Conservation (phyloP, 1,284 basidiomycete genomes). For the Coniferiporia sulphurascens region DNA sequence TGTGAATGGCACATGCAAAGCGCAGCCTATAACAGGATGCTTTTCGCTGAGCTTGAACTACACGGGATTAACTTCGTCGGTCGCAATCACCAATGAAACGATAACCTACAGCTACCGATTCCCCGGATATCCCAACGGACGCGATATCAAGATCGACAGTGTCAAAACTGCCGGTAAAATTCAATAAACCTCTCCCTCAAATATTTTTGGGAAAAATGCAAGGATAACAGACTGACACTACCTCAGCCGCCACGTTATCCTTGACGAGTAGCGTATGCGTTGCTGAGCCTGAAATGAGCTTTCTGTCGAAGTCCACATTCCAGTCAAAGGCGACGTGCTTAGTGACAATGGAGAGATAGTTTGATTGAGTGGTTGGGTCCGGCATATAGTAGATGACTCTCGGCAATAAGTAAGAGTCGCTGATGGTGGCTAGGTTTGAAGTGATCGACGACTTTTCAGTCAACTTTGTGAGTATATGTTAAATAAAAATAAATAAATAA, state of each 20-base stretch:
- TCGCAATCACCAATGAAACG: slow-evolving; percentile 6
- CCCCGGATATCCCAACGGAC: slow-evolving; percentile 45
- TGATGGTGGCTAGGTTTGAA: too few relatives aligned
- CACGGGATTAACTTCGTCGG: slow-evolving; percentile 5
- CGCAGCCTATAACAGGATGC: slow-evolving; percentile 70
- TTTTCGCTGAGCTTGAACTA: slow-evolving; percentile 51
- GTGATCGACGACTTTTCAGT: too few relatives aligned
- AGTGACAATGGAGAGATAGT: slow-evolving; percentile 68
- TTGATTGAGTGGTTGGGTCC: slow-evolving; percentile 78
- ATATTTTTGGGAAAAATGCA: slow-evolving; percentile 6
- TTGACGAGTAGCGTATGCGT: slow-evolving; percentile 61
- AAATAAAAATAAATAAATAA: too few relatives aligned
- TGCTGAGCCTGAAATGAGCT: slow-evolving; percentile 70
- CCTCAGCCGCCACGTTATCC: slow-evolving; percentile 55
- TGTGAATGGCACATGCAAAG: slow-evolving; percentile 52
- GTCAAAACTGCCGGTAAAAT: slow-evolving; percentile 60
- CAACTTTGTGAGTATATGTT: too few relatives aligned
- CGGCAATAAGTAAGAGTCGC: too few relatives aligned
- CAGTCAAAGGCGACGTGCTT: slow-evolving; percentile 77
- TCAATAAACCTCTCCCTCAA: not conserved
- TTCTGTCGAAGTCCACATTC: slow-evolving; percentile 72
- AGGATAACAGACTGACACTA: slow-evolving; percentile 46
- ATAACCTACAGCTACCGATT: slow-evolving; percentile 39
- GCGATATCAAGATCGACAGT: slow-evolving; percentile 69
- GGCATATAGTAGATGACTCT: too few relatives aligned